phyloP scores from a whole-genome alignment of 345 rosid genomes.

The Rhizophora mangle region DNA sequence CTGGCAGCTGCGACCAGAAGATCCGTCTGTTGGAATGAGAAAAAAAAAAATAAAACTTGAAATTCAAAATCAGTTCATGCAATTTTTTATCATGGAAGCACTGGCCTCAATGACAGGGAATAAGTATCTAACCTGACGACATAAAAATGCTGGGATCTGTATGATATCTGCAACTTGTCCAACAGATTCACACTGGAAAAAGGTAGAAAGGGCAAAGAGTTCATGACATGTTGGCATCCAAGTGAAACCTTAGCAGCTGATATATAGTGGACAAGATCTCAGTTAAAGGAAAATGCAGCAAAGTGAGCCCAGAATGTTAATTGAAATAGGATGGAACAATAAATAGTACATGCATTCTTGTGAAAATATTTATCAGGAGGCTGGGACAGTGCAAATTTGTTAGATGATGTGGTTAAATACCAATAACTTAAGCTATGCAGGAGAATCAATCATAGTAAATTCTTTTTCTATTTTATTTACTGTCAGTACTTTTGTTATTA shows the following conservation, averaged over 20 bases:
- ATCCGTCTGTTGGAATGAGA: constrained; percentile 64
- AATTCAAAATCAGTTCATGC: constrained; percentile 2
- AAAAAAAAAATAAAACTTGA: constrained; percentile 3
- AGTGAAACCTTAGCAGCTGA: neutral
- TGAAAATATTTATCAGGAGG: no score
- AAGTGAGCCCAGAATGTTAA: no score
- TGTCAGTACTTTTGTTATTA: no score
- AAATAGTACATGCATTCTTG: neutral
- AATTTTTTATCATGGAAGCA: constrained; percentile 19
- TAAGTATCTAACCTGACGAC: constrained; percentile 71
- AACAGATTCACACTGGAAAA: constrained; percentile 72
- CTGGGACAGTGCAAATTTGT: no score
- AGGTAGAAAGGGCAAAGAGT: constrained; percentile 15
- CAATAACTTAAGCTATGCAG: no score
- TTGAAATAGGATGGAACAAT: neutral
- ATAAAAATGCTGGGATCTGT: constrained; percentile 94
- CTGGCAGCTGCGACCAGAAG: constrained; percentile 93
- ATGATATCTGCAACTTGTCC: constrained; percentile 89
- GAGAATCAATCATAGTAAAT: no score
- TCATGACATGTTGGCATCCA: constrained; percentile 18
- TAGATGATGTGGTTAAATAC: no score
- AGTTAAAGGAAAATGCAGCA: neutral
- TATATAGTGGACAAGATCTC: neutral
- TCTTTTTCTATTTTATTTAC: no score
- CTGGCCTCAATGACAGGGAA: neutral